These are phyloP conservation scores for Fusarium floridanum DNA, from an alignment of 2,329 filamentous ascomycete species.

Conservation along the genomic window DNA sequence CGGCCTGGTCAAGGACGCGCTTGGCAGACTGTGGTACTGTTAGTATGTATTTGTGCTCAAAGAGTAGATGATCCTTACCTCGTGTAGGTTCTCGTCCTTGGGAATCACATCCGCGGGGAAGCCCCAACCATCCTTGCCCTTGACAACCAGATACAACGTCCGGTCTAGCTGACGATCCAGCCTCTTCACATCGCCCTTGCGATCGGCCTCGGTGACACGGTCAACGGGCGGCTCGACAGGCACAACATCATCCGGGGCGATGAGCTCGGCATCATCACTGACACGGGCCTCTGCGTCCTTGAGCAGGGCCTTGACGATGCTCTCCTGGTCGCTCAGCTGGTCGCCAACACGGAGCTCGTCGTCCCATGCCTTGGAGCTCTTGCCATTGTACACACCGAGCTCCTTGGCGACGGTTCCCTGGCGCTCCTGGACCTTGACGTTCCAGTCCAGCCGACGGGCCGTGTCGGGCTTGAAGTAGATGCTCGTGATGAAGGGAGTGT, in stretches of 20 bases:
- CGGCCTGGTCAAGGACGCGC: constrained; percentile 80
- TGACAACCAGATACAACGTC: constrained; percentile 90
- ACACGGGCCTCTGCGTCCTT: constrained; percentile 78
- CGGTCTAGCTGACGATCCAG: constrained; percentile 83
- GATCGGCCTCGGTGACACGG: constrained; percentile 83
- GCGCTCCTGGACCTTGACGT: constrained; percentile 83
- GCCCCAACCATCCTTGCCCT: constrained; percentile 80
- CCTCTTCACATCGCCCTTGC: constrained; percentile 78
- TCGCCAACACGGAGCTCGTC: constrained; percentile 89
- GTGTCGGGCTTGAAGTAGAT: constrained; percentile 97
- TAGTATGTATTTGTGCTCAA: not conserved
- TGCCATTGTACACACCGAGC: constrained; percentile 84
- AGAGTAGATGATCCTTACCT: constrained; percentile 66
- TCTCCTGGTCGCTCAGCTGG: constrained; percentile 71
- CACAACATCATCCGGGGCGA: constrained; percentile 70
- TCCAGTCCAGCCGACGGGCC: constrained; percentile 87
- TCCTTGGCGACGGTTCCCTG: constrained; percentile 82
- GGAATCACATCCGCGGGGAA: constrained; percentile 82
- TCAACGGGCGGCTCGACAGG: constrained; percentile 78
- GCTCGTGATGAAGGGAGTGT: constrained; percentile 86
- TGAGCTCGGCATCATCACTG: constrained; percentile 71
- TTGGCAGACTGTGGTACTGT: constrained; percentile 76
- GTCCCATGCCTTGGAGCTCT: constrained; percentile 82
- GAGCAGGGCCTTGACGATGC: constrained; percentile 76
- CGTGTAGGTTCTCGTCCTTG: constrained; percentile 81